Evolutionary conservation across 1,284 basidiomycete species (phyloP).

Genomic region (Bondarzewia mesenterica): DNA sequence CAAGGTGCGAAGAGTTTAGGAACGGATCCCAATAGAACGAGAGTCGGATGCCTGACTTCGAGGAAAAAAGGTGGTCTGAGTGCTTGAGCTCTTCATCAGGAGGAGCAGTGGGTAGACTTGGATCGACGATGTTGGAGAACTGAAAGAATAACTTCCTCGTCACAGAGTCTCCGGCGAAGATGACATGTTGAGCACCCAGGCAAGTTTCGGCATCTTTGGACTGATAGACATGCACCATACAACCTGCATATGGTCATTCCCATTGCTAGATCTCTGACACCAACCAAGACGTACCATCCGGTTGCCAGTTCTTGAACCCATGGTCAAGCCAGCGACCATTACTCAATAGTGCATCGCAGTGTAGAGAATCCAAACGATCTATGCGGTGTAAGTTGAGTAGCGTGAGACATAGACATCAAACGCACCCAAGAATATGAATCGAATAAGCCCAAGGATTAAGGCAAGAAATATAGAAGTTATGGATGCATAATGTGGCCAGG

Average conservation of each 20-base stretch:
- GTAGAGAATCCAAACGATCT: conserved; percentile 69
- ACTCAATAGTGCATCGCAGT: conserved; percentile 63
- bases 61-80: conserved; percentile 44
- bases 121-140: conserved; percentile 52
- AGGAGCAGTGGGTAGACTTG: conserved; percentile 43
- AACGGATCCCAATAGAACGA: conserved; percentile 79
- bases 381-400: not conserved
- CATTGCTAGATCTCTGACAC: not conserved
- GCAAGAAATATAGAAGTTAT: conserved; percentile 29
- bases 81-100: conserved; percentile 60
- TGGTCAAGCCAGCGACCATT: conserved; percentile 76
- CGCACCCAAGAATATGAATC: conserved; percentile 44
- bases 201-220: conserved; percentile 46
- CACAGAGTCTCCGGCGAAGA: conserved; percentile 85
- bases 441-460: conserved; percentile 35
- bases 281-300: conserved; percentile 50
- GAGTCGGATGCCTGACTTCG: conserved; percentile 40
- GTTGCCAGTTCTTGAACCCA: conserved; percentile 70
- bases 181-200: conserved; percentile 42
- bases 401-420: conserved; percentile 3
- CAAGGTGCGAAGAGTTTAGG: conserved; percentile 59
- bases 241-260: conserved; percentile 38
- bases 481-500: conserved; percentile 46
- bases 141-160: conserved; percentile 77
- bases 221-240: conserved; percentile 64